Percentiles rank a stretch among this genome's conserved stretches.
Conservation (phyloP, 306 rosid species). For the Fragaria vesca region DNA sequence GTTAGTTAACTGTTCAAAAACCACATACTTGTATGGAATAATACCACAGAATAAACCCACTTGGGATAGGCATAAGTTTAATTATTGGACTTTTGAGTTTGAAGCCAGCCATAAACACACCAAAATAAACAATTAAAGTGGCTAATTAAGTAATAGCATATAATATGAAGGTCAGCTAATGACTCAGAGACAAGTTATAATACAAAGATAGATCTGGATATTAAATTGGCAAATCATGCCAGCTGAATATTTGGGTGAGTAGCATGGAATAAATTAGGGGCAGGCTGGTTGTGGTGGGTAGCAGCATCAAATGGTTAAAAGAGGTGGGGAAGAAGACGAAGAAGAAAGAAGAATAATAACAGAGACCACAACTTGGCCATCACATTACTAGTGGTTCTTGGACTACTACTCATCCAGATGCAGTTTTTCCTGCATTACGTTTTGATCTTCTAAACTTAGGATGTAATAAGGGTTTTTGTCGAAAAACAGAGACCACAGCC, state of each 20-base stretch:
- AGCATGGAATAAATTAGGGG: constrained; percentile 11
- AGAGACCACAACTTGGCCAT: constrained; percentile 40
- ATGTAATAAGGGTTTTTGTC: no score
- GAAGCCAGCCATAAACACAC: background rate
- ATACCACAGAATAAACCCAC: background rate
- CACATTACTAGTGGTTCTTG: no score
- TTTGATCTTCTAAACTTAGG: no score
- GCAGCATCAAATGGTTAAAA: constrained; percentile 16
- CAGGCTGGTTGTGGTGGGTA: constrained; percentile 15
- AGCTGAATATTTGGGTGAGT: constrained; percentile 26
- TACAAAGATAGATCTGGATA: background rate
- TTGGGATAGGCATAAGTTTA: background rate
- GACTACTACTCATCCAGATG: no score
- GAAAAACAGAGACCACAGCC: no score
- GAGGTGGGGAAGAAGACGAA: background rate
- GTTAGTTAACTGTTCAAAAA: constrained; percentile 18
- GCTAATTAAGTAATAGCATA: background rate
- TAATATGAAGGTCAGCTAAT: constrained; percentile 4
- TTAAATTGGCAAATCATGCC: constrained; percentile 21
- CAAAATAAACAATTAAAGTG: background rate
- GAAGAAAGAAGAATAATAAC: background rate
- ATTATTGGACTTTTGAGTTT: background rate
- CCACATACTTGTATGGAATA: background rate
- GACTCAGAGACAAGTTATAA: background rate
- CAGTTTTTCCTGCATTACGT: no score